These are phyloP conservation scores for Plasmodium coatneyi DNA, from an alignment of 169 alveolate species.

Conservation along the genomic window DNA sequence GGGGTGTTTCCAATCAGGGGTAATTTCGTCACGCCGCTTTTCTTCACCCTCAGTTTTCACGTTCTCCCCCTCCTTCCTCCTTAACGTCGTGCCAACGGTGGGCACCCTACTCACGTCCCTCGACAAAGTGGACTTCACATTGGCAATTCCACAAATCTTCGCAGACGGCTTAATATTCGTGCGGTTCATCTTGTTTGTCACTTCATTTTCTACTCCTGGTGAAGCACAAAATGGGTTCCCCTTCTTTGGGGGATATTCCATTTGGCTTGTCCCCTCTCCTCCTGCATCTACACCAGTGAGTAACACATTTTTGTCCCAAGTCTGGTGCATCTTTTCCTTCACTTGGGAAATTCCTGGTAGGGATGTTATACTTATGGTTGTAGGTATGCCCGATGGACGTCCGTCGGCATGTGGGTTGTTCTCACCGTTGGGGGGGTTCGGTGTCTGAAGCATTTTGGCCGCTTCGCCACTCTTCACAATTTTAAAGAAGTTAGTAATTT, in stretches of 20 bases:
- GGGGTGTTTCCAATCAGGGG: background rate
- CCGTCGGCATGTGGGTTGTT: background rate
- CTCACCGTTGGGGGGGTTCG: background rate
- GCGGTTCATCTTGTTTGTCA: background rate
- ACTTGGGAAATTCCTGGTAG: background rate
- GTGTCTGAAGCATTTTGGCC: background rate
- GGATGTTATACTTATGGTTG: background rate
- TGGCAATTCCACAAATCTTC: background rate
- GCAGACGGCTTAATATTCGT: background rate
- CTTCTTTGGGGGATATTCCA: background rate
- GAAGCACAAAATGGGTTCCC: background rate
- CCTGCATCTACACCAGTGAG: background rate
- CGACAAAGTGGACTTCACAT: background rate
- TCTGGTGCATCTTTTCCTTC: background rate
- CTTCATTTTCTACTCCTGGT: background rate
- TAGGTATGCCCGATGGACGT: background rate
- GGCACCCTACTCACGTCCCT: background rate
- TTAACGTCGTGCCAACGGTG: background rate
- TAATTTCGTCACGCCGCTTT: background rate
- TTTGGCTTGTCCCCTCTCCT: background rate
- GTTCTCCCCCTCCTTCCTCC: background rate
- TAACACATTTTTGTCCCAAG: background rate
- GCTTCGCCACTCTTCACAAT: slow-evolving; percentile 1
- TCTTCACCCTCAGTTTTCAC: background rate
- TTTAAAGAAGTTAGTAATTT: slow-evolving; percentile 56